These are phyloP conservation scores for Tulasnella sp. DNA, from an alignment of 768 basidiomycete genomes.

Conservation along the genomic window DNA sequence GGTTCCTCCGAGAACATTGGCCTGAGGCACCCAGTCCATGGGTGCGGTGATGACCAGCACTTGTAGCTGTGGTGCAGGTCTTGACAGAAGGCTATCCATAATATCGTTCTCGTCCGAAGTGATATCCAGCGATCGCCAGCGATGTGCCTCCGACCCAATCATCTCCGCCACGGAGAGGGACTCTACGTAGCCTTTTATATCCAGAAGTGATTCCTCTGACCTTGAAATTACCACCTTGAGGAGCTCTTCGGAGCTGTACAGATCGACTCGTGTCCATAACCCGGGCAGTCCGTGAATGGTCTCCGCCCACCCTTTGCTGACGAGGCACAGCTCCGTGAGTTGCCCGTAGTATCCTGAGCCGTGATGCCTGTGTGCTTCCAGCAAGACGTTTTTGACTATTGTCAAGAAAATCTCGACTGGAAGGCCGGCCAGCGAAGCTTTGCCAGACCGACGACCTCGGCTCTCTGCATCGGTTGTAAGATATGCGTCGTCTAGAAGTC, in stretches of 20 bases:
- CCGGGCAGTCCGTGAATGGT: too few species aligned
- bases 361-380: neutral
- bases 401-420: neutral
- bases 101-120: neutral
- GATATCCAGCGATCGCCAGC: neutral
- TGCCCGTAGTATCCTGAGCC: neutral
- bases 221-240: neutral
- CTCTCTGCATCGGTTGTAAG: neutral
- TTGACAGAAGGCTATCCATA: neutral
- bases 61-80: neutral
- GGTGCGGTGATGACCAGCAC: neutral
- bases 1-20: neutral
- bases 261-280: too few species aligned
- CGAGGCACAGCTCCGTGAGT: neutral
- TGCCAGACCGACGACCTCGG: neutral
- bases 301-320: neutral
- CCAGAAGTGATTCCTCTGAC: neutral
- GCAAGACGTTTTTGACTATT: neutral
- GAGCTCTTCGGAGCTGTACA: neutral
- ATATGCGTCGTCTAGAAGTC: neutral
- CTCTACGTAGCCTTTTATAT: neutral
- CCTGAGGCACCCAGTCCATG: neutral
- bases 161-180: neutral
- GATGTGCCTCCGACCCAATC: neutral
- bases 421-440: neutral